Percentiles rank a stretch among this genome's conserved stretches.
phyloP scores from a whole-genome alignment of 352 stramenopile genomes.

The Globisporangium middletonii region DNA sequence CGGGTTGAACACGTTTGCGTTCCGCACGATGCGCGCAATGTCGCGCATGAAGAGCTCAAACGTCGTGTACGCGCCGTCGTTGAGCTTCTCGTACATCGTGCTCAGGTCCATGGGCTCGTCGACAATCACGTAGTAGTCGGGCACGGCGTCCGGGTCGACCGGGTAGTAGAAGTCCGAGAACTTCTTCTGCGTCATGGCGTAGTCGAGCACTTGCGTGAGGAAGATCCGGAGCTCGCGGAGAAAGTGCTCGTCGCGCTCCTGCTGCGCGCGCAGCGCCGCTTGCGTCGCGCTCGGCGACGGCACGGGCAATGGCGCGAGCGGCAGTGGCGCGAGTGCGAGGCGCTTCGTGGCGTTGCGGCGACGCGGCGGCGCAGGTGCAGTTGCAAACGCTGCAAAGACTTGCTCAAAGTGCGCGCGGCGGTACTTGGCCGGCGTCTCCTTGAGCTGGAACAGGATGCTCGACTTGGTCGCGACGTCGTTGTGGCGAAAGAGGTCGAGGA shows the following conservation, averaged over 20 bases:
- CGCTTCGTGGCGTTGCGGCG: conserved; percentile 13
- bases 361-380: conserved; percentile 24
- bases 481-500: conserved; percentile 56
- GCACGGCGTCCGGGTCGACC: conserved; percentile 71
- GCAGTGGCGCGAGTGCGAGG: conserved; percentile 38
- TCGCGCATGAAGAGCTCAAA: conserved; percentile 87
- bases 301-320: conserved; percentile 37
- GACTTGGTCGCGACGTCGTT: conserved; percentile 34
- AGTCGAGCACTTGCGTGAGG: conserved; percentile 77
- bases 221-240: conserved; percentile 87
- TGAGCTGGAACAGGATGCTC: conserved; percentile 40
- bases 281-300: conserved; percentile 16
- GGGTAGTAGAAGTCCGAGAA: conserved; percentile 69
- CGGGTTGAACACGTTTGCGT: conserved; percentile 89
- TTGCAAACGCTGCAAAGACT: conserved; percentile 48
- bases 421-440: conserved; percentile 17
- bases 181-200: conserved; percentile 59
- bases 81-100: conserved; percentile 86
- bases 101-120: conserved; percentile 84
- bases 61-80: conserved; percentile 86
- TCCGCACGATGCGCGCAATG: conserved; percentile 84
- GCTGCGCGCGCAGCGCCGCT: conserved; percentile 37
- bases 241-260: conserved; percentile 76
- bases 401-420: conserved; percentile 57
- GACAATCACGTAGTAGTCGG: conserved; percentile 89